Conservation (phyloP, 2,329 filamentous ascomycete genomes). For the Colletotrichum coccodes region DNA sequence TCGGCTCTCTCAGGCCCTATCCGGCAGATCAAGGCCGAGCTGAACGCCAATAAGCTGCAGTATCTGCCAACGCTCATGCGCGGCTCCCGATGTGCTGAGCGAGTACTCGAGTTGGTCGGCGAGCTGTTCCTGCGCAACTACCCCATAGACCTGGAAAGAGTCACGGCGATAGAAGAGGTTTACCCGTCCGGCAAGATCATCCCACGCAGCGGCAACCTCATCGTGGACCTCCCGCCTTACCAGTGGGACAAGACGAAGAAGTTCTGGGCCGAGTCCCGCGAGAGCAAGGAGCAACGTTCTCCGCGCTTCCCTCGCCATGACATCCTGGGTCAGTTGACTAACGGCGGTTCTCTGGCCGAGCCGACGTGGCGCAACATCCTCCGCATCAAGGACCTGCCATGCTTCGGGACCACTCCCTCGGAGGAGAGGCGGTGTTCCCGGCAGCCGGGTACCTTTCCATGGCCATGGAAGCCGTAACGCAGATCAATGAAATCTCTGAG, state of each 20-base stretch:
- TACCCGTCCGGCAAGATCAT: background rate
- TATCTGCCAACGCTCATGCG: slow-evolving; percentile 38
- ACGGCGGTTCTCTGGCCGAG: slow-evolving; percentile 10
- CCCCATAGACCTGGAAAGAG: slow-evolving; percentile 25
- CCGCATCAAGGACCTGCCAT: slow-evolving; percentile 35
- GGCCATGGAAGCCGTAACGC: slow-evolving; percentile 50
- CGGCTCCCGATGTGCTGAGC: slow-evolving; percentile 32
- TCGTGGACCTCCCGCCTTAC: slow-evolving; percentile 47
- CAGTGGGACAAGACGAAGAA: slow-evolving; percentile 49
- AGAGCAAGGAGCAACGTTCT: slow-evolving; percentile 17
- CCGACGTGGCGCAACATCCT: slow-evolving; percentile 34
- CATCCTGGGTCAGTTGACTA: slow-evolving; percentile 37
- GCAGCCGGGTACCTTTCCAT: slow-evolving; percentile 49
- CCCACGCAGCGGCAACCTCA: background rate
- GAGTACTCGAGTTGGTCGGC: slow-evolving; percentile 4
- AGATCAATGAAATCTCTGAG: slow-evolving; percentile 26
- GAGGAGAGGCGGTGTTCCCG: slow-evolving; percentile 45
- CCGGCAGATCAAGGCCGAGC: slow-evolving; percentile 38
- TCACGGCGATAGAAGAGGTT: background rate
- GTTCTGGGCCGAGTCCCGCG: slow-evolving; percentile 42
- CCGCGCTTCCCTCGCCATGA: slow-evolving; percentile 34
- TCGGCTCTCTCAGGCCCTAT: slow-evolving; percentile 51
- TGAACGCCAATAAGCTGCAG: slow-evolving; percentile 29
- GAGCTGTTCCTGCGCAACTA: slow-evolving; percentile 30
- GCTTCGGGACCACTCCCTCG: slow-evolving; percentile 44